Conservation (phyloP, 352 stramenopile genomes). For the Phytopythium delawarense region DNA sequence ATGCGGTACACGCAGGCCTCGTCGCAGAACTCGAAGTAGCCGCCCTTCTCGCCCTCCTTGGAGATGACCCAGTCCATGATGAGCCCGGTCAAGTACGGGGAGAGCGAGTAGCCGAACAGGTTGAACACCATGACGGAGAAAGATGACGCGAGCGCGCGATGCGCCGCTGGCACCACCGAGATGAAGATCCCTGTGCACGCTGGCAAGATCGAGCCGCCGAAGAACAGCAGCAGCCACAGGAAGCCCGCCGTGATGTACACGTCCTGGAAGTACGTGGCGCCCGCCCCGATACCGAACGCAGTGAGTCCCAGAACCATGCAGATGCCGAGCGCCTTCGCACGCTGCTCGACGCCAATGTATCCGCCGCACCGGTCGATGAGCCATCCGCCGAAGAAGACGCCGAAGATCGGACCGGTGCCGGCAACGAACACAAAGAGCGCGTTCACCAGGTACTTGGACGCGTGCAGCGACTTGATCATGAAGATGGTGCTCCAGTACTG, state of each 20-base stretch:
- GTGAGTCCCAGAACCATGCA: conserved; percentile 72
- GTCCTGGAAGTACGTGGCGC: conserved; percentile 77
- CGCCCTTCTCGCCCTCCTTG: conserved; percentile 47
- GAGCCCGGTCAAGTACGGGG: conserved; percentile 67
- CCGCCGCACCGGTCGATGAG: conserved; percentile 73
- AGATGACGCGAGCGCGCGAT: conserved; percentile 71
- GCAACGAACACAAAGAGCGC: conserved; percentile 77
- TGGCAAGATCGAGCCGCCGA: conserved; percentile 72
- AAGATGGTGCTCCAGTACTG: conserved; percentile 89
- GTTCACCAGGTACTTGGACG: conserved; percentile 82
- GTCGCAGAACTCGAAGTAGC: conserved; percentile 74
- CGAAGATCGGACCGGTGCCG: conserved; percentile 73
- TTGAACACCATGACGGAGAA: conserved; percentile 86
- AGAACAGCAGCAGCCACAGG: conserved; percentile 81
- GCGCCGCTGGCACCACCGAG: conserved; percentile 67
- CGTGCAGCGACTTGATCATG: conserved; percentile 84
- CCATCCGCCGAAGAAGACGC: conserved; percentile 79
- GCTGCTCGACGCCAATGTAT: conserved; percentile 75
- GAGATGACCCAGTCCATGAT: conserved; percentile 80
- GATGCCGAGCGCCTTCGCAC: conserved; percentile 67
- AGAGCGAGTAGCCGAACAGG: conserved; percentile 74
- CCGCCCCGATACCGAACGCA: conserved; percentile 56
- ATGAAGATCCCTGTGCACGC: conserved; percentile 86
- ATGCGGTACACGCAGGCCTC: conserved; percentile 78
- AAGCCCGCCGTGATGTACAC: conserved; percentile 71